These are phyloP conservation scores for Mollisiaceae sp. DNA, from an alignment of 2,329 filamentous ascomycete species.

Conservation along the genomic window DNA sequence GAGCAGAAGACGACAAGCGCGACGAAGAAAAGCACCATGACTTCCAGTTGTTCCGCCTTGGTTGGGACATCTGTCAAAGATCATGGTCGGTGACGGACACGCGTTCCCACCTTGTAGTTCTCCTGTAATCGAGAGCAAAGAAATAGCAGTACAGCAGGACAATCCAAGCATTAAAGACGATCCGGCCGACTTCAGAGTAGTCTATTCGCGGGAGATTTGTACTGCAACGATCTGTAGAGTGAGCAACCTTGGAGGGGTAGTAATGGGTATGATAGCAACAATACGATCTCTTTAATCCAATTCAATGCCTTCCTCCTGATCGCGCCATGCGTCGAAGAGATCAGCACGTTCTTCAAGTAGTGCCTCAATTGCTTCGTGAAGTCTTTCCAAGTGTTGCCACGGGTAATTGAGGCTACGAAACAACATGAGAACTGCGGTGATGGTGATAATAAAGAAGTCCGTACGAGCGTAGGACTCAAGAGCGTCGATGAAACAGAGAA, in stretches of 20 bases:
- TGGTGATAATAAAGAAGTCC: neutral
- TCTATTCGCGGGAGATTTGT: neutral
- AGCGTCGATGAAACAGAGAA: neutral
- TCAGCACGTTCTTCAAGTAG: neutral
- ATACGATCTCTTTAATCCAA: neutral
- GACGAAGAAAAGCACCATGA: neutral
- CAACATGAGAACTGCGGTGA: neutral
- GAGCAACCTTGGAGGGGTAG: neutral
- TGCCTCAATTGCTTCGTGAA: neutral
- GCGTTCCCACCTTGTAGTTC: neutral
- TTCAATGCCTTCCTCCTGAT: too few relatives aligned
- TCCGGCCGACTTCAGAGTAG: neutral
- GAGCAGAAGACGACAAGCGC: neutral
- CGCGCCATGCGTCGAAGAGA: neutral
- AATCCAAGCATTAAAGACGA: neutral
- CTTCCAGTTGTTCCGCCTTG: neutral
- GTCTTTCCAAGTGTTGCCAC: too few relatives aligned
- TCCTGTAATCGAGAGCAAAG: neutral
- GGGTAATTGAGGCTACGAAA: neutral
- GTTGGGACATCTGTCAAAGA: neutral
- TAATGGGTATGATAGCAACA: conserved; percentile 1
- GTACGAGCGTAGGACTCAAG: neutral
- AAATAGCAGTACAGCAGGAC: neutral
- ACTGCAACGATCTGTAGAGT: neutral
- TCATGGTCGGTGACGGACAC: too few relatives aligned